Conservation (phyloP, 1,284 basidiomycete genomes). For the Agaricales sp. region DNA sequence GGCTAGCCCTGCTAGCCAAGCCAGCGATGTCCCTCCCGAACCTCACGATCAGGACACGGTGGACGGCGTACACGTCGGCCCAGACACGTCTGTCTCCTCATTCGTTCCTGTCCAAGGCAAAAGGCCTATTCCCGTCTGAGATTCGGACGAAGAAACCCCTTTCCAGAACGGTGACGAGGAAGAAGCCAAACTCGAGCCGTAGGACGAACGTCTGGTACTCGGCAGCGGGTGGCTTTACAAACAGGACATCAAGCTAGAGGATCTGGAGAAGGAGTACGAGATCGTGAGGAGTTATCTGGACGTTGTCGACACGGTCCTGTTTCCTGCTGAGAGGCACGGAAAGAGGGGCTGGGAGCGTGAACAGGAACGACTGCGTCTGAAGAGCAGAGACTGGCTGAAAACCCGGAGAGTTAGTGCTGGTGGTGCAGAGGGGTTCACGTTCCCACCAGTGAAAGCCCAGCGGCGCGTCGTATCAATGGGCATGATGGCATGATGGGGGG, state of each 20-base stretch:
- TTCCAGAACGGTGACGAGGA: conserved; percentile 31
- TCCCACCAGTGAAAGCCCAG: conserved; percentile 12
- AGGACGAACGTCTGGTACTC: conserved; percentile 71
- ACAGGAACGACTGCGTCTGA: conserved; percentile 30
- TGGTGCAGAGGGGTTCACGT: conserved; percentile 23
- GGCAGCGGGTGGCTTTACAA: conserved; percentile 74
- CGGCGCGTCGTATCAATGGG: conserved; percentile 45
- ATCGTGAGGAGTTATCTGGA: conserved; percentile 55
- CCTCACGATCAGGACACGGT: conserved; percentile 17
- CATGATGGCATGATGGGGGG: too few species aligned
- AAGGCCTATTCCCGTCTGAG: conserved; percentile 66
- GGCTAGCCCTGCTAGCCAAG: conserved; percentile 32
- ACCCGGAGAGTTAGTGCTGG: conserved; percentile 42
- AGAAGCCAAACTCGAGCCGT: conserved; percentile 39
- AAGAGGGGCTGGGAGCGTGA: conserved; percentile 44
- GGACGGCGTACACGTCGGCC: too few species aligned
- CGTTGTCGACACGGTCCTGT: conserved; percentile 63
- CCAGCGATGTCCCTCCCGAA: conserved; percentile 29
- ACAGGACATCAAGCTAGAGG: conserved; percentile 45
- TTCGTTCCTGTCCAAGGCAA: conserved; percentile 59
- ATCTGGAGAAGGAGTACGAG: conserved; percentile 45
- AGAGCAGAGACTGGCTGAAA: conserved; percentile 25
- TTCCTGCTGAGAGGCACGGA: conserved; percentile 42
- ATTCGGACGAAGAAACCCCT: conserved; percentile 53
- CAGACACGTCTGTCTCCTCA: conserved; percentile 50